Percentiles rank a stretch among this genome's conserved stretches.
These are phyloP conservation scores for Zoysia japonica DNA, from an alignment of 176 grass and related monocot species.

Conservation along the genomic window DNA sequence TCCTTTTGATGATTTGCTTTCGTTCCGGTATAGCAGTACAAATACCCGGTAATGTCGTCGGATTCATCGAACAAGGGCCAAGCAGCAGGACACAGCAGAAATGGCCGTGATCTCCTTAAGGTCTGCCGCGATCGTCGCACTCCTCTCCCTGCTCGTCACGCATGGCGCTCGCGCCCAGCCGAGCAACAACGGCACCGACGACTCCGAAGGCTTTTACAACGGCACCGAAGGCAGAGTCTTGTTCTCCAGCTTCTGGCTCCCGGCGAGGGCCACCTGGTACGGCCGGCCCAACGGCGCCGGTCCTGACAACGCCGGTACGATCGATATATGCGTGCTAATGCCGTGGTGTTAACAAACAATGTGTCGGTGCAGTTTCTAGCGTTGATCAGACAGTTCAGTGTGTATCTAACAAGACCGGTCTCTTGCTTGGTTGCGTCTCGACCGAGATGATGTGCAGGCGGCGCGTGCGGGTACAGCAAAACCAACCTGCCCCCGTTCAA, in stretches of 20 bases:
- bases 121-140: slow-evolving; percentile 4
- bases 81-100: not conserved
- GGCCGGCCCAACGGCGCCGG: slow-evolving; percentile 72
- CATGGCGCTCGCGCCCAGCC: not conserved
- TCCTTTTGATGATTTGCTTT: not conserved
- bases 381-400: not conserved
- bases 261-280: slow-evolving; percentile 86
- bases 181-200: not conserved
- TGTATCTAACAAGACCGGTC: not conserved
- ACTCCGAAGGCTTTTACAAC: not conserved
- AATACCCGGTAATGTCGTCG: slow-evolving; percentile 23
- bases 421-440: not conserved
- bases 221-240: not conserved
- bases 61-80: not conserved
- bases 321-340: not conserved
- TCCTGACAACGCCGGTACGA: slow-evolving; percentile 64
- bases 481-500: slow-evolving; percentile 51
- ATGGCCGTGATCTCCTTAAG: not conserved
- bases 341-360: not conserved
- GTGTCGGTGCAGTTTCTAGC: not conserved
- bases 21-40: slow-evolving; percentile 17
- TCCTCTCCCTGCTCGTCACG: not conserved
- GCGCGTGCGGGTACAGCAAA: slow-evolving; percentile 56
- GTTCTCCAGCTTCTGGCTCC: slow-evolving; percentile 43
- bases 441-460: slow-evolving; percentile 26